These are phyloP conservation scores for Chloromonas sp. DNA, from an alignment of 163 green algal genomes.

Conservation along the genomic window DNA sequence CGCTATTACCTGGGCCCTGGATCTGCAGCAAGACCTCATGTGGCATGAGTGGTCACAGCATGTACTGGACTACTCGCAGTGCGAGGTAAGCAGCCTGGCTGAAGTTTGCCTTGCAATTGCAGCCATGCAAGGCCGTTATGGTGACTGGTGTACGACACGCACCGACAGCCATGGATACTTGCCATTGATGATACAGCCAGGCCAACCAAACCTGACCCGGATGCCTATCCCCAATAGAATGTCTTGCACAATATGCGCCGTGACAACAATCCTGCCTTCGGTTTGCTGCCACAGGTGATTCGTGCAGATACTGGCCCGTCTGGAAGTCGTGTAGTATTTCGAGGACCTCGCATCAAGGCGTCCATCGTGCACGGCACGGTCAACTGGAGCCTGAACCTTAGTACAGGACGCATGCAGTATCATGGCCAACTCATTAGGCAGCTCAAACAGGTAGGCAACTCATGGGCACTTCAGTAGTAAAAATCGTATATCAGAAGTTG, in stretches of 20 bases:
- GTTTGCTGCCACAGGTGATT: too few relatives aligned
- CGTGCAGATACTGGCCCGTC: neutral
- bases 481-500: too few relatives aligned
- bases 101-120: too few relatives aligned
- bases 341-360: neutral
- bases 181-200: too few relatives aligned
- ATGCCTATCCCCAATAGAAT: too few relatives aligned
- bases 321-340: neutral
- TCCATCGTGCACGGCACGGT: neutral
- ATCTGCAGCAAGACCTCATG: neutral
- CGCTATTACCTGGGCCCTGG: neutral
- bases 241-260: too few relatives aligned
- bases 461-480: too few relatives aligned
- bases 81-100: neutral
- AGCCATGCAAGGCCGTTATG: too few relatives aligned
- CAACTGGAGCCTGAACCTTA: neutral
- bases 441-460: neutral
- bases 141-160: too few relatives aligned
- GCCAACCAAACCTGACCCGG: too few relatives aligned
- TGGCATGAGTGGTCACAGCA: neutral
- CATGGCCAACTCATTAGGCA: neutral
- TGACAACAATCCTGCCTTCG: too few relatives aligned
- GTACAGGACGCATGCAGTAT: neutral
- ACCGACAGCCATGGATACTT: too few relatives aligned
- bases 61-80: neutral